These are phyloP conservation scores for Bipolaris gigantea DNA, from an alignment of 2,329 filamentous ascomycete genomes.

Conservation along the genomic window DNA sequence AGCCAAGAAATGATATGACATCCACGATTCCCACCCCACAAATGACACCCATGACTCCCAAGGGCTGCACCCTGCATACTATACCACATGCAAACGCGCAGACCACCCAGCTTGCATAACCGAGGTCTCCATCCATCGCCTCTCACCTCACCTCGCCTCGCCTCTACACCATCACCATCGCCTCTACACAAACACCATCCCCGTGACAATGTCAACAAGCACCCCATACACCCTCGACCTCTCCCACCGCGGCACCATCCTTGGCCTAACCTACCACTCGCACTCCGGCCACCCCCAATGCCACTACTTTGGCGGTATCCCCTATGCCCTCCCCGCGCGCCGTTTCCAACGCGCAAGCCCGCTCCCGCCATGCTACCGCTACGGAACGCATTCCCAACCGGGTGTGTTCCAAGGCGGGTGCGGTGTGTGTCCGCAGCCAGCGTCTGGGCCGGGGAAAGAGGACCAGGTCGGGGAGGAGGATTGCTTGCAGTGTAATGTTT, in stretches of 20 bases:
- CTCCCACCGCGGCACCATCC: conserved; percentile 52
- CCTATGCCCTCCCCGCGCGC: conserved; percentile 57
- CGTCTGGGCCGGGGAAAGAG: conserved; percentile 13
- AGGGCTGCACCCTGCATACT: too few species aligned
- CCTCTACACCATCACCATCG: too few species aligned
- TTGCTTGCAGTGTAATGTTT: conserved; percentile 60
- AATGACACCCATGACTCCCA: background rate
- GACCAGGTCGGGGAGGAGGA: conserved; percentile 53
- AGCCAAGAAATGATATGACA: background rate
- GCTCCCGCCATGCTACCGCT: conserved; percentile 53
- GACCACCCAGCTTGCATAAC: background rate
- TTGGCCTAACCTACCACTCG: conserved; percentile 51
- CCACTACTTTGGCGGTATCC: conserved; percentile 59
- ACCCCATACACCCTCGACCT: conserved; percentile 43
- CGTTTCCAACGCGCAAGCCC: conserved; percentile 55
- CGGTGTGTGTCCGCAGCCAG: conserved; percentile 56
- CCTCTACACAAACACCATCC: background rate
- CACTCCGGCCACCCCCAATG: conserved; percentile 40
- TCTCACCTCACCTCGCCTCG: too few species aligned
- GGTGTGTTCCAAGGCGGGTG: conserved; percentile 49
- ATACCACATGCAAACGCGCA: too few species aligned
- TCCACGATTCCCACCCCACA: background rate
- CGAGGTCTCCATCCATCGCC: background rate
- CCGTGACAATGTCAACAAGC: conserved; percentile 15
- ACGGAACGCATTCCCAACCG: conserved; percentile 54